Conservation (phyloP, 2,329 filamentous ascomycete species). For the Curvularia eragrostidis region DNA sequence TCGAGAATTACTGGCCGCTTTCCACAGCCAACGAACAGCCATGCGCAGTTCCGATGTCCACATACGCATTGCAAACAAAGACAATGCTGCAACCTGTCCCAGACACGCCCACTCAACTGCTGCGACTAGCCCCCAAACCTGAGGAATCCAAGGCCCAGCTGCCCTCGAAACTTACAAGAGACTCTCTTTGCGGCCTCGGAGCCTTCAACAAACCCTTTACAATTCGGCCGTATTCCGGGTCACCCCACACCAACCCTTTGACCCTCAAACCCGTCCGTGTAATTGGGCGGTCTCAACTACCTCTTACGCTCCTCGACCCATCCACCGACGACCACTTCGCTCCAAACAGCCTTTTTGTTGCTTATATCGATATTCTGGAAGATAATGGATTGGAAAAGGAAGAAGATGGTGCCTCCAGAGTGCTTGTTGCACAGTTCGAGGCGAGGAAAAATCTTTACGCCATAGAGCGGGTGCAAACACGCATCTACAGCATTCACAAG, state of each 20-base stretch:
- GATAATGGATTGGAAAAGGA: conserved; percentile 14
- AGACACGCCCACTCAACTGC: conserved; percentile 27
- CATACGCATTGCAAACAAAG: conserved; percentile 40
- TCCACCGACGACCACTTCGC: conserved; percentile 30
- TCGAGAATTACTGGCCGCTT: conserved; percentile 12
- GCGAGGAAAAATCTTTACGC: conserved; percentile 77
- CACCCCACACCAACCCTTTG: conserved; percentile 37
- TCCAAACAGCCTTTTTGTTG: conserved; percentile 44
- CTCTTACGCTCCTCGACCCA: conserved; percentile 49
- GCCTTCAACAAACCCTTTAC: conserved; percentile 37
- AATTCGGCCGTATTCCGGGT: conserved; percentile 42
- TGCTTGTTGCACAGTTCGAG: conserved; percentile 47
- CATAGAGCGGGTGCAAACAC: conserved; percentile 70
- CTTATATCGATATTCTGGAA: conserved; percentile 45
- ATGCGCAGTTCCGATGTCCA: conserved; percentile 39
- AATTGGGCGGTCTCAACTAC: conserved; percentile 46
- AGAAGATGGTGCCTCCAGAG: conserved; percentile 18
- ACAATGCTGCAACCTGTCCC: conserved; percentile 38
- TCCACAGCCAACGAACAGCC: conserved; percentile 20
- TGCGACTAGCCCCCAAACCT: conserved; percentile 34
- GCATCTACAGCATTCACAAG: conserved; percentile 71
- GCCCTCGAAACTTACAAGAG: conserved; percentile 43
- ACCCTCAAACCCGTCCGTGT: conserved; percentile 46
- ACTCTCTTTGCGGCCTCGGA: conserved; percentile 39
- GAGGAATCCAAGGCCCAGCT: conserved; percentile 34